These are phyloP conservation scores for Penicillium sp. DNA, from an alignment of 2,329 filamentous ascomycete genomes.

Conservation along the genomic window DNA sequence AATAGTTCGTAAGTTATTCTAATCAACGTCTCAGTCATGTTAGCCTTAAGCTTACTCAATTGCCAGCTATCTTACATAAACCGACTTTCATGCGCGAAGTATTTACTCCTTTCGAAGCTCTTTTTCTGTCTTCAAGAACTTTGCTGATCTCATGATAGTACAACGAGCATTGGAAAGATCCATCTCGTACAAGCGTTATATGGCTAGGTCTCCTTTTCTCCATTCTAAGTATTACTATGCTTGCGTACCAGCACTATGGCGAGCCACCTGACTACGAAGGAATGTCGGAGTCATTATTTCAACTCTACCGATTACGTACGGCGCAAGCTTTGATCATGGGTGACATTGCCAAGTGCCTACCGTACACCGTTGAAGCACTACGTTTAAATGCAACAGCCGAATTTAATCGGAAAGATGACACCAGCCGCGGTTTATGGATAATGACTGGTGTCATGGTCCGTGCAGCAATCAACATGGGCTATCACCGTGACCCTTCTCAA, in stretches of 20 bases:
- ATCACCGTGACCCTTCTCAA: constrained; percentile 57
- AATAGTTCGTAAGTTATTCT: constrained; percentile 9
- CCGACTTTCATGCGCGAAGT: constrained; percentile 15
- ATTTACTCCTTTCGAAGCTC: background rate
- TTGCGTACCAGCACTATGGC: constrained; percentile 59
- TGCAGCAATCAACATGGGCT: constrained; percentile 63
- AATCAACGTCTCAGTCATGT: background rate
- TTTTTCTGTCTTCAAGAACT: background rate
- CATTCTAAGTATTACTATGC: constrained; percentile 61
- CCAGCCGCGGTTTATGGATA: constrained; percentile 58
- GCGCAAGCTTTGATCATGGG: constrained; percentile 61
- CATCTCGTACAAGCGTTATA: constrained; percentile 53
- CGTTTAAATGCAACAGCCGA: constrained; percentile 61
- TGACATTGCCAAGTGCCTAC: constrained; percentile 60
- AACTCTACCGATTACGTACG: constrained; percentile 50
- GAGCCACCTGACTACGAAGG: constrained; percentile 61
- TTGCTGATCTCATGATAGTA: constrained; percentile 42
- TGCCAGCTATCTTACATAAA: constrained; percentile 12
- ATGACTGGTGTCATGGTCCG: constrained; percentile 58
- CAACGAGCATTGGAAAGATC: constrained; percentile 59
- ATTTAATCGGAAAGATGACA: constrained; percentile 55
- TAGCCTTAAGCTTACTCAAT: background rate
- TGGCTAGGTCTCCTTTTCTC: constrained; percentile 62
- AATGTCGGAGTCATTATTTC: constrained; percentile 47
- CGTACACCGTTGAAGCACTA: constrained; percentile 58